Evolutionary conservation across 352 stramenopile species (phyloP), one percentile per base, ranked within the genome.

Genomic region (Aphanomyces cochlioides): DNA sequence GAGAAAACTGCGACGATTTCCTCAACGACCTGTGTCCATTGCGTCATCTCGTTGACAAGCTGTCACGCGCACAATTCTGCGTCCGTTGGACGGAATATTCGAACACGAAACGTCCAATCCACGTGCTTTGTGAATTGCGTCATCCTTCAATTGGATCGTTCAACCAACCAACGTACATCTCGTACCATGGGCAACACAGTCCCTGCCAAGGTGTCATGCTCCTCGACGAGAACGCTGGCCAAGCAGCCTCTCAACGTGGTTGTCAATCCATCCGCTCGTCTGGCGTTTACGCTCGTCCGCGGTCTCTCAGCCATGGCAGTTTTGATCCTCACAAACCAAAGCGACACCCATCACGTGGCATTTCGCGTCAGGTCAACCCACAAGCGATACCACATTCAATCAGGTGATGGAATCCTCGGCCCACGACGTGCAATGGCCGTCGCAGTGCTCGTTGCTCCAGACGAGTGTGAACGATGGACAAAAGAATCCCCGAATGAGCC

Each of bases 291-390:
- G 13, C 43, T 69, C 37, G 63, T 69, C 7, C 40, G 17, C 15
- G 63, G 41, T 28, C 5, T 38, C 15, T 12, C 39, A 37, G 47
- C 63, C 12, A 69, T 69, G 63, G 63, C 63, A 5, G 63, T 69
- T 10, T 17, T 69, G 43, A 13, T 59, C 50, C 21, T 69, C 7
- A 69, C 63, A 41, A 69, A 69, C 63, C 15, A 50, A 4, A 59
- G 21, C 13, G 8, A 39, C 4, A 28, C 28, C 28, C 17, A 40
- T n/a, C 40, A 39, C 45, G 17, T 69, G 13, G 43, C 41, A 12
- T n/a, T 69, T 10, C 45, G 47, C 19, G 15, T 69, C 3, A 7
- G 17, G 36, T 13, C 40, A 17, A 58, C 19, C 15, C 50, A 58
- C 50, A 19, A 12, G 8, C 50, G 50, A 37, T 69, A 50, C 21